phyloP scores from a whole-genome alignment of 768 basidiomycete genomes.

The Suillus occidentalis region DNA sequence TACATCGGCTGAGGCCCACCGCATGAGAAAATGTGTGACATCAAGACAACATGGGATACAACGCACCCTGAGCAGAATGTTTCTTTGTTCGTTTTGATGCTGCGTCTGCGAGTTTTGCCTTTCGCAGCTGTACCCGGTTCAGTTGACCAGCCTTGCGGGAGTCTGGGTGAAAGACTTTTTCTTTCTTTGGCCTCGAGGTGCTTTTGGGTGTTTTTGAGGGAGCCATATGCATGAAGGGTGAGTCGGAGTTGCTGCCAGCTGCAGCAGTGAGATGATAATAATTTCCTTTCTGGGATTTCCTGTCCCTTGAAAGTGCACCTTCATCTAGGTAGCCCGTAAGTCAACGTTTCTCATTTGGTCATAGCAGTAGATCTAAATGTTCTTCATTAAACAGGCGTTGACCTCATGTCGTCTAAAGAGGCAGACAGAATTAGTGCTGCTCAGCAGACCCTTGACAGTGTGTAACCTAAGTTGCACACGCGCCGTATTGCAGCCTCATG shows the following conservation, averaged over 20 bases:
- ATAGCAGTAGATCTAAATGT: not conserved
- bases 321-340: not conserved
- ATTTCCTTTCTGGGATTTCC: slow-evolving; percentile 2
- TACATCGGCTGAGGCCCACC: slow-evolving; percentile 50
- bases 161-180: slow-evolving; percentile 80
- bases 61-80: slow-evolving; percentile 52
- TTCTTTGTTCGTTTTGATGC: slow-evolving; percentile 58
- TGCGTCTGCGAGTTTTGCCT: slow-evolving; percentile 60
- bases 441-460: slow-evolving; percentile 71
- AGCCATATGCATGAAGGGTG: not conserved
- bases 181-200: slow-evolving; percentile 50
- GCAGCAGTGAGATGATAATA: not conserved
- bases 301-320: not conserved
- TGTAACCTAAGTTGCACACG: slow-evolving; percentile 26
- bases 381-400: not conserved
- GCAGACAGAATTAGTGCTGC: slow-evolving; percentile 62
- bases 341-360: not conserved
- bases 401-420: slow-evolving; percentile 45
- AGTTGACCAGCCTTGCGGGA: slow-evolving; percentile 84
- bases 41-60: slow-evolving; percentile 5
- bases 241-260: not conserved
- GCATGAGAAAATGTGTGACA: slow-evolving; percentile 3
- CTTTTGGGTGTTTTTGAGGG: slow-evolving; percentile 18
- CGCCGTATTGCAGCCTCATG: slow-evolving; percentile 8
- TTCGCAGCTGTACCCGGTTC: slow-evolving; percentile 63